Percentiles rank a stretch among this genome's conserved stretches.
Conservation (phyloP, 768 basidiomycete species). For the Russula griseocarnosa region DNA sequence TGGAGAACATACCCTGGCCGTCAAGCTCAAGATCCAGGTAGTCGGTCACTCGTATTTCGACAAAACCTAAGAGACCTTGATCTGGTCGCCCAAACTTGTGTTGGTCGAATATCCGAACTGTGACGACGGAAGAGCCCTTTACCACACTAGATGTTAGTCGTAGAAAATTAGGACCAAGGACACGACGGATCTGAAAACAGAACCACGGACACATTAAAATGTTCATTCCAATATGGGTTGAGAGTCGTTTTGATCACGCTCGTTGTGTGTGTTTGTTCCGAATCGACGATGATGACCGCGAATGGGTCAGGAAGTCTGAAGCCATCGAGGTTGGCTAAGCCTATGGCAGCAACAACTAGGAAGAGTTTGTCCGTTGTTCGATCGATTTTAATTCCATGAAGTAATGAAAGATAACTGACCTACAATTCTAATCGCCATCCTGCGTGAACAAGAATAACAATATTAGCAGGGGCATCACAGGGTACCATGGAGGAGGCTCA, state of each 20-base stretch:
- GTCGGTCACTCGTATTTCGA: conserved; percentile 89
- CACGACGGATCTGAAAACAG: background rate
- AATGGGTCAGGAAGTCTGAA: conserved; percentile 97
- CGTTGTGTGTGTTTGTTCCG: conserved; percentile 95
- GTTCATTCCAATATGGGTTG: conserved; percentile 97
- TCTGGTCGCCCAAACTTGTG: conserved; percentile 98
- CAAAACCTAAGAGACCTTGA: conserved; percentile 96
- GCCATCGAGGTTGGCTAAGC: conserved; percentile 91
- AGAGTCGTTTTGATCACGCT: conserved; percentile 95
- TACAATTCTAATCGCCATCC: conserved; percentile 75
- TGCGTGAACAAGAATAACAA: conserved; percentile 30
- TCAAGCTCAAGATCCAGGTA: conserved; percentile 88
- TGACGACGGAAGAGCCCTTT: conserved; percentile 95
- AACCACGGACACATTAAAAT: conserved; percentile 86
- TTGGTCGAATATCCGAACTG: conserved; percentile 98
- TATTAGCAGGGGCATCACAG: conserved; percentile 1
- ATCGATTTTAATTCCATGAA: background rate
- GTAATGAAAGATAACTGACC: conserved; percentile 41
- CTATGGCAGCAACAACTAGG: conserved; percentile 91
- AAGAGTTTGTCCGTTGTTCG: background rate
- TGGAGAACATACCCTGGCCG: conserved; percentile 71
- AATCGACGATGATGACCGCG: conserved; percentile 96
- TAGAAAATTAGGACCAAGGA: conserved; percentile 14
- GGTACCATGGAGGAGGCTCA: conserved; percentile 25
- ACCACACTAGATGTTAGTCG: conserved; percentile 59